Evolutionary conservation across 768 basidiomycete species (phyloP).

Genomic region (Royoungia palumana): DNA sequence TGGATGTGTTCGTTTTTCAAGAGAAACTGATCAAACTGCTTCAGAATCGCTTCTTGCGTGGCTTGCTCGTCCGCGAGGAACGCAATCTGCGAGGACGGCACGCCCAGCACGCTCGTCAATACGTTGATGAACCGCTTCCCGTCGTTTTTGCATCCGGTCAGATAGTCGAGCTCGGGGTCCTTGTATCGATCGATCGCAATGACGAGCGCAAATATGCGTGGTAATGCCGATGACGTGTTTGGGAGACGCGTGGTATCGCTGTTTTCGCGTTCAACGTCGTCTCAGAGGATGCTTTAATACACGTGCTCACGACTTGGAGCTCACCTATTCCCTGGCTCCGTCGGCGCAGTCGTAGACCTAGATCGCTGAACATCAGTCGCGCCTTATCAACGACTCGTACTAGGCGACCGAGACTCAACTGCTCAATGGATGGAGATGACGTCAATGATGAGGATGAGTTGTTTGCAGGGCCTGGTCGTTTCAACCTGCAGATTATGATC

Average conservation of each 20-base stretch:
- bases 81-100: constrained; percentile 8
- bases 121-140: constrained; percentile 11
- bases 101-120: constrained; percentile 11
- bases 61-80: constrained; percentile 17
- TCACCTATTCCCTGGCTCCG: constrained; percentile 1
- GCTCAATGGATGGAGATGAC: not conserved
- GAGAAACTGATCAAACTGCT: constrained; percentile 9
- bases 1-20: constrained; percentile 5
- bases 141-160: constrained; percentile 20
- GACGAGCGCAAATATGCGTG: constrained; percentile 19
- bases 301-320: not conserved
- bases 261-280: not conserved
- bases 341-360: constrained; percentile 5
- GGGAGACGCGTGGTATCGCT: not conserved
- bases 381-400: no score
- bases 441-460: not conserved
- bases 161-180: rapidly evolving
- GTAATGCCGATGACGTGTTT: not conserved
- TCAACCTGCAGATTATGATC: not conserved
- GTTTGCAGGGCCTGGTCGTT: not conserved
- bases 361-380: not conserved
- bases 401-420: constrained; percentile 12
- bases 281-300: no score
- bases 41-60: constrained; percentile 6
- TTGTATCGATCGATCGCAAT: constrained; percentile 15